Conservation (phyloP, 2,329 filamentous ascomycete species). For the Paracamarosporium sp. region DNA sequence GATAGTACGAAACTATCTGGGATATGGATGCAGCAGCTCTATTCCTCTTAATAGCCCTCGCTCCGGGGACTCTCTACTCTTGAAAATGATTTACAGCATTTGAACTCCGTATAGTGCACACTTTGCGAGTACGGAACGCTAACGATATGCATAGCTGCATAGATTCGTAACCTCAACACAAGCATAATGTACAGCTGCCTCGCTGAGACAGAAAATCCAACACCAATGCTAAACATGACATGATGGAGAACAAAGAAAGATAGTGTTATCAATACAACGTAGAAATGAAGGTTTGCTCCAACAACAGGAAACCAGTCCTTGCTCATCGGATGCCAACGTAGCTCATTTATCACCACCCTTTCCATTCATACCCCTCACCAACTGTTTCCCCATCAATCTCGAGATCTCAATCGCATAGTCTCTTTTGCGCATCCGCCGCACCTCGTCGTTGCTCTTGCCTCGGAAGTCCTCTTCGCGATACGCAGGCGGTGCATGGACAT, state of each 20-base stretch:
- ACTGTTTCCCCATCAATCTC: constrained; percentile 34
- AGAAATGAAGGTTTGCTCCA: not conserved
- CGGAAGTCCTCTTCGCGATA: constrained; percentile 30
- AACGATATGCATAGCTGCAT: too few relatives aligned
- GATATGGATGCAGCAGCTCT: too few relatives aligned
- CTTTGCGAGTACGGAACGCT: too few relatives aligned
- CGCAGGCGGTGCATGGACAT: constrained; percentile 25
- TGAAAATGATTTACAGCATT: too few relatives aligned
- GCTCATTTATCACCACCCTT: not conserved
- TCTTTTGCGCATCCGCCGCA: constrained; percentile 25
- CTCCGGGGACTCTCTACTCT: too few relatives aligned
- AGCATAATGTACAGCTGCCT: too few relatives aligned
- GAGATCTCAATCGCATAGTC: constrained; percentile 37
- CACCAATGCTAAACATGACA: too few relatives aligned
- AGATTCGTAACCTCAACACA: too few relatives aligned
- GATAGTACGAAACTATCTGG: too few relatives aligned
- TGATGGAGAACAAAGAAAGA: not conserved
- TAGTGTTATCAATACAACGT: not conserved
- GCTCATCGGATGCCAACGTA: not conserved
- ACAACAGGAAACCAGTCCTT: not conserved
- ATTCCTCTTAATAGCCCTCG: too few relatives aligned
- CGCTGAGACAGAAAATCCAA: too few relatives aligned
- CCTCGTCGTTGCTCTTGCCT: constrained; percentile 31
- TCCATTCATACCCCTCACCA: constrained; percentile 26
- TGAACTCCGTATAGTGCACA: too few relatives aligned